Evolutionary conservation across 768 basidiomycete genomes (phyloP).

Genomic region (Terana coerulea): DNA sequence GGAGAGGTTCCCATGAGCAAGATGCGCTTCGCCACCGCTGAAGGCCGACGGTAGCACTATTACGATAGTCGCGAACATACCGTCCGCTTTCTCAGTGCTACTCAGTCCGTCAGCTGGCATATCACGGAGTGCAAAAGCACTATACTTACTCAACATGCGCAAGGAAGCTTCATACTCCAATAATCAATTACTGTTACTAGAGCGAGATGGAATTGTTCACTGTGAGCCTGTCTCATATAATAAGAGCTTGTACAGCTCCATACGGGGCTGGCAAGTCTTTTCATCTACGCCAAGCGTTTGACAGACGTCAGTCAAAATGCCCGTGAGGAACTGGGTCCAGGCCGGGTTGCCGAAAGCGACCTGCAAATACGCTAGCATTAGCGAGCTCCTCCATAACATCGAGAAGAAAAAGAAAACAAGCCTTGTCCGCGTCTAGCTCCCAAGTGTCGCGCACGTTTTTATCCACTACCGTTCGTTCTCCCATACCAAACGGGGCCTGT

Average conservation of each 20-base stretch:
- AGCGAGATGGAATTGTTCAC: no score
- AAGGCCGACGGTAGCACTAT: slow-evolving; percentile 42
- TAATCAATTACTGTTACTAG: no score
- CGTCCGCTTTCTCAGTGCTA: slow-evolving; percentile 43
- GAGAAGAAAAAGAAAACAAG: not conserved
- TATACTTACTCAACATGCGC: slow-evolving; percentile 47
- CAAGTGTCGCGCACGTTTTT: slow-evolving; percentile 45
- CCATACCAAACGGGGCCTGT: slow-evolving; percentile 45
- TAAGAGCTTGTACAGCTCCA: slow-evolving; percentile 45
- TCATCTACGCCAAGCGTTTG: slow-evolving; percentile 35
- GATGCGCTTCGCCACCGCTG: slow-evolving; percentile 41
- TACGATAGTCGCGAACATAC: slow-evolving; percentile 51
- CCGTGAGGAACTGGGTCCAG: slow-evolving; percentile 35
- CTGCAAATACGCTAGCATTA: slow-evolving; percentile 11
- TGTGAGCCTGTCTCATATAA: slow-evolving; percentile 47
- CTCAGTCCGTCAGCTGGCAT: not conserved
- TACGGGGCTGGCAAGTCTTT: slow-evolving; percentile 26
- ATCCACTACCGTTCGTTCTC: slow-evolving; percentile 39
- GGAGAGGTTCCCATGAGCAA: slow-evolving; percentile 35
- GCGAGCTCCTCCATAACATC: not conserved
- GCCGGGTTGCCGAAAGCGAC: slow-evolving; percentile 38
- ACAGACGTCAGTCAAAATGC: slow-evolving; percentile 30
- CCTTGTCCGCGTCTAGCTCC: slow-evolving; percentile 41
- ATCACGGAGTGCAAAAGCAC: no score
- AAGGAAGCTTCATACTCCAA: slow-evolving; percentile 29